These are phyloP conservation scores for Colletotrichum sp. DNA, from an alignment of 2,329 filamentous ascomycete species.

Conservation along the genomic window DNA sequence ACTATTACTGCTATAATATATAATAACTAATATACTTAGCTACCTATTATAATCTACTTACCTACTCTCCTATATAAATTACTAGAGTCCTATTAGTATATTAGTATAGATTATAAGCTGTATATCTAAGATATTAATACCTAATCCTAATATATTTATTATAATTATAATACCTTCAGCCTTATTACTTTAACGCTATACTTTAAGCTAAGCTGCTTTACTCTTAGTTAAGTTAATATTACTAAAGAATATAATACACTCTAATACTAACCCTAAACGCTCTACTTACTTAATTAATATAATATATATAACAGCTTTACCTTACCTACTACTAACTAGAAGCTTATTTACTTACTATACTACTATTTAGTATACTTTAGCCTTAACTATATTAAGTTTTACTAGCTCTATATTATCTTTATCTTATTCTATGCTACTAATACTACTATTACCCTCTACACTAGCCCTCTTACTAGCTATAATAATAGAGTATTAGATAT, in stretches of 20 bases:
- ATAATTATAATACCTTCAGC: neutral
- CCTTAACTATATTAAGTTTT: too few species aligned
- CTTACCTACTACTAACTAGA: neutral
- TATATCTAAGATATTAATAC: neutral
- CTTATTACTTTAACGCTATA: neutral
- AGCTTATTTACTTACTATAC: neutral
- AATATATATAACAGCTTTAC: neutral
- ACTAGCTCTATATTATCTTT: neutral
- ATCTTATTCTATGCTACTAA: too few species aligned
- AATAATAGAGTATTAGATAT: neutral
- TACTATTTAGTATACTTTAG: too few species aligned
- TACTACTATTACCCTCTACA: too few species aligned
- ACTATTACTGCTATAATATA: too few species aligned
- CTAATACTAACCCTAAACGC: neutral
- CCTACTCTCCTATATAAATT: neutral
- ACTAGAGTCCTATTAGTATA: neutral
- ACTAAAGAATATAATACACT: neutral
- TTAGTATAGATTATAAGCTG: neutral
- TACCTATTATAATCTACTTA: neutral
- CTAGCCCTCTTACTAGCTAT: rapidly evolving
- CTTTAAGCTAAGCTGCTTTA: neutral
- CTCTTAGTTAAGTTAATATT: neutral
- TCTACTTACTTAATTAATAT: neutral
- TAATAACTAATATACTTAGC: neutral
- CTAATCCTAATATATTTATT: neutral